Conservation (phyloP, 2,329 filamentous ascomycete species). For the Fusarium subglutinans region DNA sequence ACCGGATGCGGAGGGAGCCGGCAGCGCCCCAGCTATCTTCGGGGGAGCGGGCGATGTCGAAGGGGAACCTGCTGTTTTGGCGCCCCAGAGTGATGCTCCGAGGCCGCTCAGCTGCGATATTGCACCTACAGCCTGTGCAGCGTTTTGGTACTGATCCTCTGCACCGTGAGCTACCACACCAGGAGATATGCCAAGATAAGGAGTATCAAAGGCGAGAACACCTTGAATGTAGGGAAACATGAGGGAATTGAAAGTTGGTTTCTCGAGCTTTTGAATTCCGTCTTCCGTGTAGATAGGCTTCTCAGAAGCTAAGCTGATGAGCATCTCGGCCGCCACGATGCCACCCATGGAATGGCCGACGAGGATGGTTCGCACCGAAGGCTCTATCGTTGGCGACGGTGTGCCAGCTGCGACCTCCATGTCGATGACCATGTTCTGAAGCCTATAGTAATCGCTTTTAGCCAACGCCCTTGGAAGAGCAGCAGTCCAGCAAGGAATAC, state of each 20-base stretch:
- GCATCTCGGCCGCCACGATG: slow-evolving; percentile 90
- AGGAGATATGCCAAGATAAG: slow-evolving; percentile 83
- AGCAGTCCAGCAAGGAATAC: slow-evolving; percentile 25
- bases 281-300: slow-evolving; percentile 61
- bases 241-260: slow-evolving; percentile 63
- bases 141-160: slow-evolving; percentile 81
- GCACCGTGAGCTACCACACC: slow-evolving; percentile 87
- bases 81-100: slow-evolving; percentile 74
- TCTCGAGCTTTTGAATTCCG: slow-evolving; percentile 50
- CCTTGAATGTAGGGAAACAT: slow-evolving; percentile 96
- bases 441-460: slow-evolving; percentile 58
- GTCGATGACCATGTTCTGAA: slow-evolving; percentile 93
- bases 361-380: slow-evolving; percentile 82
- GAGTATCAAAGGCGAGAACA: slow-evolving; percentile 93
- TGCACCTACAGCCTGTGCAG: slow-evolving; percentile 74
- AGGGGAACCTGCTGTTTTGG: slow-evolving; percentile 42
- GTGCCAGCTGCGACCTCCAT: slow-evolving; percentile 85
- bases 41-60: slow-evolving; percentile 29
- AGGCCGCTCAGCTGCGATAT: slow-evolving; percentile 73
- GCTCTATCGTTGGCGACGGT: slow-evolving; percentile 84
- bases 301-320: slow-evolving; percentile 74
- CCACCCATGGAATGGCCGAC: slow-evolving; percentile 92
- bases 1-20: slow-evolving; percentile 41
- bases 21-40: slow-evolving; percentile 39
- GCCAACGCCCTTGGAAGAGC: background rate